Evolutionary conservation across 257 asterid genomes (phyloP), one percentile per base, ranked within the genome.

Genomic region (Ocimum tenuiflorum): DNA sequence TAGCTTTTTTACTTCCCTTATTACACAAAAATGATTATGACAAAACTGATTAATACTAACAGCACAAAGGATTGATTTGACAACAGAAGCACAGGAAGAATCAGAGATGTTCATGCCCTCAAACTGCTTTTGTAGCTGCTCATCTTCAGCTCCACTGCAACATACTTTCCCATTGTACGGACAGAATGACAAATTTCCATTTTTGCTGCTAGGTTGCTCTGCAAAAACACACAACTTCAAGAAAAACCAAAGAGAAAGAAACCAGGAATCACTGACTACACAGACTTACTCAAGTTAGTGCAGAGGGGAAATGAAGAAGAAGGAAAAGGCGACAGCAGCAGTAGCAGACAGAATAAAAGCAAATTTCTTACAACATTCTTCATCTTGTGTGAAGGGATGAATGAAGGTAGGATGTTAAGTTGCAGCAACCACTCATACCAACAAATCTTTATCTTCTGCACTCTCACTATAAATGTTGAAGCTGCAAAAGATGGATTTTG

Each of bases 31-130:
- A n/a, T n/a, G n/a, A n/a, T n/a, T n/a, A n/a, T n/a, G n/a, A n/a
- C n/a, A n/a, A 14, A 24, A 48, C 20, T 15, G n/a, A 10, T n/a
- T n/a, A 46, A 20, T 54, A 81, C 98, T 89, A 59, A 89, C 99
- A 1, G 99, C 85, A 63, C 99, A 87, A 64, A 92, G 78, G 50
- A 90, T 74, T 8, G 97, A 87, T 73, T 89, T 89, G 31, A 89
- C 86, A 57, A 86, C 84, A 79, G 87, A 72, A 74, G 90, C 89
- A 67, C 97, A 89, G 8, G 81, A 50, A 27, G 85, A 57, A 69
- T 86, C 95, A 69, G 91, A 81, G 51, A 92, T 81, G 76, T 84
- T 83, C 96, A 92, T 84, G 24, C 77, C 76, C 71, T 36, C 39
- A 77, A 86, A 92, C 50, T 79, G 74, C 77, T 72, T 81, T 69